Evolutionary conservation across 805 yeast genomes (phyloP), one percentile per base, ranked within the genome.

Genomic region (Metschnikowia shivogae): DNA sequence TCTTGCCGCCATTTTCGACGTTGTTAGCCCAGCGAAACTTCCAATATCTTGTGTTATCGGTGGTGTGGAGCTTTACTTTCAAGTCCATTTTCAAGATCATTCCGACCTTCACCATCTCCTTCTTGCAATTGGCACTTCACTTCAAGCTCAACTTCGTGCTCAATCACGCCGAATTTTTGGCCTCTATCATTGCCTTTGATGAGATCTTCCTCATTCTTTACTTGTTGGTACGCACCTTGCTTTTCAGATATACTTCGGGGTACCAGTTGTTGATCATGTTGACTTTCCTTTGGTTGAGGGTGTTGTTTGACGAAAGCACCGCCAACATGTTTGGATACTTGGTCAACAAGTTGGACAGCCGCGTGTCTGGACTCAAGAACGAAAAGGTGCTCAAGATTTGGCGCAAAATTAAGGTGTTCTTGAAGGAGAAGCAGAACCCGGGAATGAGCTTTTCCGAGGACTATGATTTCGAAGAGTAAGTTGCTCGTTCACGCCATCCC

Each of bases 21-120:
- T 67, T 89, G 59, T 58, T 87, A 44, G 81, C 89, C 8, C 78
- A 88, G 20, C 88, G 80, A 53, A 86, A 86, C 60, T 85, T 85
- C 70, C 96, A 88, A 63, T 79, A 77, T 57, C 65, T 81, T 44
- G 49, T 77, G 3, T 63, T 85, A 44, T 77, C 82, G 0, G 24
- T 60, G 3, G 64, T 80, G 14, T 86, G 92, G 92, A 58, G 79
- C 39, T 62, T 83, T 44, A 78, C 84, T 33, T 79, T 86, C 64
- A 72, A 76, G 48, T 82, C 89, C 1, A 64, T 78, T 5, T 83
- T 81, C 67, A 85, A 84, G 59, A 54, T 86, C 36, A 48, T 81
- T 12, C 92, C 93, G 20, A 82, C 70, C 58, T 65, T 72, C 53
- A 54, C 81, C 36, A 68, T 83, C 39, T 73, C 90, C 14, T 49